Evolutionary conservation across 306 rosid genomes (phyloP), one percentile per base, ranked within the genome.

Genomic region (Lathyrus aphaca): DNA sequence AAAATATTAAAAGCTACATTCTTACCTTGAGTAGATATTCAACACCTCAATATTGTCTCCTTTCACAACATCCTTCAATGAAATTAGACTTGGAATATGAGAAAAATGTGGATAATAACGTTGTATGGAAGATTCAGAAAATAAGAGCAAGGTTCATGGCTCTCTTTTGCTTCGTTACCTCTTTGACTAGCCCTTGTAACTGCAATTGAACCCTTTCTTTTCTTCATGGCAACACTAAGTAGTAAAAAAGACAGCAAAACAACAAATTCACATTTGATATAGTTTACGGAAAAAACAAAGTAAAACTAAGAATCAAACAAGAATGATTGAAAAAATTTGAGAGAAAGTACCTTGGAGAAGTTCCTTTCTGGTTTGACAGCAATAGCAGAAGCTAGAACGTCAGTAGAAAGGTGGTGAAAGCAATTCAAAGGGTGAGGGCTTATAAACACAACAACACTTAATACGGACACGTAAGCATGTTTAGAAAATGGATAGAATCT

Each of bases 81-180:
- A 32, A 6, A 59, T 59, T 32, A 59, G 21, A 59, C 64, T 59
- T 59, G 64, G 64, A 59, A 59, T 32, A 30, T 59, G 44, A 72
- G 35, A 3, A 81, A 16, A 71, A 78, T 53, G 15, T 4, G 1
- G 5, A 8, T 5, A 25, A 51, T 6, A 27, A 84, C 14, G 0
- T 7, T 1, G 1, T 4, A 3, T 15, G 82, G 80, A 78, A 78
- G 80, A 68, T 45, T 43, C 6, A 1, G 30, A 4, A 76, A 23
- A 16, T 43, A 60, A 53, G 69, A 8, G 10, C 56, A n/a, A 30
- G 10, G 55, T 23, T 43, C 8, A 3, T 32, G 6, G 8, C 5
- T 16, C 14, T 0, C 44, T 15, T 8, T 32, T 32, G 6, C 14
- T 15, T 16, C 11, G 1, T 17, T 59, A 43, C 44, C 10, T 32